Evolutionary conservation across 2,329 filamentous ascomycete species (phyloP), one percentile per base, ranked within the genome.

Genomic region (Epichloe bromicola): DNA sequence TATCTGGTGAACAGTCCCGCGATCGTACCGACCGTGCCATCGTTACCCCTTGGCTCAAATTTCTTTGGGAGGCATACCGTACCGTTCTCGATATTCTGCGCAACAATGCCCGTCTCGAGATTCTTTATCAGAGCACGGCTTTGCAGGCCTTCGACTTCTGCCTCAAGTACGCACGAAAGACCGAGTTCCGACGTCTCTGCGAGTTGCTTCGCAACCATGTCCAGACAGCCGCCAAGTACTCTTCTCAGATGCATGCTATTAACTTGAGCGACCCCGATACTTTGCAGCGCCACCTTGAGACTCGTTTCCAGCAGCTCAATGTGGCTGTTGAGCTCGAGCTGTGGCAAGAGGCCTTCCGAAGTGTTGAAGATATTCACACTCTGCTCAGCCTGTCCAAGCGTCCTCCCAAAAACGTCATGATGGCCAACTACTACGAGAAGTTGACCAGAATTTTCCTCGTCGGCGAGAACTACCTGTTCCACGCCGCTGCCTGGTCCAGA

Each of bases 401-500:
- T 51, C 90, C 90, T 39, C 85, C 93, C 50, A 97, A 97, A 84
- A 96, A 96, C 68, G 78, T 96, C 66, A 97, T 98, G 93, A 98
- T 98, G 93, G 93, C 93, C 72, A 98, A 97, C 76, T 98, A 98
- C 79, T 98, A 97, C 71, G 93, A 98, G 78, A 97, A 97, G 75
- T 83, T 98, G 53, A 96, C 93, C 40, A 83, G 90, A 57, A 98
- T 98, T 68, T 98, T 98, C 79, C 81, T 98, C 56, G 93, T 97
- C 59, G 95, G 91, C 69, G 93, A 97, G 74, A 98, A 98, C 77
- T 97, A 97, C 68, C 83, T 98, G 44, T 98, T 98, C 83, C 93
- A 98, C 66, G 93, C 93, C 59, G 93, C 93, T 50, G 89, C 93
- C 55, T 98, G 89, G 88, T 94, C 89, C 60, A 81, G 91, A 62